Evolutionary conservation across 176 grass and related monocot genomes (phyloP), one percentile per base, ranked within the genome.

Genomic region (Bromus sterilis): DNA sequence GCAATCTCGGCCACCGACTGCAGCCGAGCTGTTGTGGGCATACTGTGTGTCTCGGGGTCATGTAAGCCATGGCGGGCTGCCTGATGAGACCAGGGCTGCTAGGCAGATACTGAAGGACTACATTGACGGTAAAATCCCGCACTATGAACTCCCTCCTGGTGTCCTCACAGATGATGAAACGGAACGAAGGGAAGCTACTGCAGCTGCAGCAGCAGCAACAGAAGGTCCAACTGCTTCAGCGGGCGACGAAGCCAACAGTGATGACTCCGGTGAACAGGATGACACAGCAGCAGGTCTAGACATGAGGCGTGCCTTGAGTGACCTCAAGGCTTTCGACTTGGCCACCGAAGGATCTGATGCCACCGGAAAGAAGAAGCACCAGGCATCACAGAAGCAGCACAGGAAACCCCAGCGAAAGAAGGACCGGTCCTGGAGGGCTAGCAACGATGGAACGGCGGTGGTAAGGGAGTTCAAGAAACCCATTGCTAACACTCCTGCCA

Each of bases 61-160:
- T 77, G 90, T 95, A 4, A 85, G 86, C 69, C 91, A 91, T 83
- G 90, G 88, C 18, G 95, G 95, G 7, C 66, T 89, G 71, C 95
- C 95, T 4, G 84, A 95, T 7, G 95, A 98, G 79, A 98, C 95
- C 25, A 88, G 84, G 75, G 88, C 95, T 42, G 86, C 92, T 55
- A 79, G 95, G 2, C 90, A 93, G 70, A 95, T 98, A n/a, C 40
- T 98, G 63, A 98, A 98, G 75, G 92, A 95, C 74, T 98, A 91
- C 21, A 94, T 98, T 18, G 92, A 98, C 57, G 95, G 95, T 40
- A 98, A 93, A 41, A 92, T 98, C 51, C 90, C 92, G 16, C 95
- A 98, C 85, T 93, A 84, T 30, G 88, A 98, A 41, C 78, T 95
- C 62, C 92, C 95, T 74, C 95, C 95, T 53, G 86, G 75, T 30